Evolutionary conservation across 106 monocot genomes (phyloP), one percentile per base, ranked within the genome.

Genomic region (Alisma plantagoaquatica): DNA sequence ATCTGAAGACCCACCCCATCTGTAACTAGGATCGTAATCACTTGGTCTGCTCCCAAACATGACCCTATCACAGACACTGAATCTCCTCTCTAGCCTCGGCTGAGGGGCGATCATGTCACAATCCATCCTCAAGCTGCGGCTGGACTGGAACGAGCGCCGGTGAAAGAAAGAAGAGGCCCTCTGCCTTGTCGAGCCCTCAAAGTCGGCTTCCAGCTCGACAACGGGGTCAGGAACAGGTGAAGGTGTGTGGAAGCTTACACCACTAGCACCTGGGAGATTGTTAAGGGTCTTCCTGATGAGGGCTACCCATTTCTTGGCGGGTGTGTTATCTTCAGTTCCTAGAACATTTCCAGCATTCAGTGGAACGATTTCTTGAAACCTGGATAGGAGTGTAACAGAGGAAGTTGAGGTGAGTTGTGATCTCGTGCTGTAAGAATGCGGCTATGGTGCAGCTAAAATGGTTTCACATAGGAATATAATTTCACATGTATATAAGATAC

Each of bases 291-390:
- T 80, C 53, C 76, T 69, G 51, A 85, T 76, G 12, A 85, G 62
- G 42, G 76, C 59, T 17, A 80, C 56, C 85, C 85, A 85, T 70
- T 85, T 85, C 23, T 56, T 75, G 2, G 85, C 85, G 1, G 85
- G 85, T 31, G 59, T 79, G 56, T 73, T 79, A 25, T 85, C 85
- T 46, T 84, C 79, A 1, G 84, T 54, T 7, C 84, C 84, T 2
- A 84, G 78, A 51, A 83, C 83, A 69, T 85, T 85, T 12, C 79
- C 84, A 9, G 84, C 84, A 63, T 79, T 85, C 48, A 85, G 41
- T 3, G 85, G 85, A 51, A 83, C 83, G 42, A 83, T 83, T 53
- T 83, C 83, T 47, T 83, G 83, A 48, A 78, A 83, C 56, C 83
- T 83, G 50, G 17, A 54, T n/a, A n/a, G n/a, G n/a, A n/a, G 22